These are phyloP conservation scores for Phytophthora hibernalis DNA, from an alignment of 352 stramenopile genomes.

Conservation along the genomic window DNA sequence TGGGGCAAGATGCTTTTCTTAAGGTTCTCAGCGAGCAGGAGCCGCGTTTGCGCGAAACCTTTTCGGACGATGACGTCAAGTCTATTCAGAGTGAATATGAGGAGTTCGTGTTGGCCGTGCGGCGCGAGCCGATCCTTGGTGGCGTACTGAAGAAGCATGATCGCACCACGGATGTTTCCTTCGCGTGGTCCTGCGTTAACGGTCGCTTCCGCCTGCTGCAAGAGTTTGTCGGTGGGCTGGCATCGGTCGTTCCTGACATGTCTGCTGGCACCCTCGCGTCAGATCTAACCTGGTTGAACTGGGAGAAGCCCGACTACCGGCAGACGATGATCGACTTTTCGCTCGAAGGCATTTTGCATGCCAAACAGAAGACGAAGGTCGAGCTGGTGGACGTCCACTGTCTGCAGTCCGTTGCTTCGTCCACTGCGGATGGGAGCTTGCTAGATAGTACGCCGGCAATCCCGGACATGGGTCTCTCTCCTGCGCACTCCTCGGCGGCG, in stretches of 20 bases:
- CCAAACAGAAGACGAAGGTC: slow-evolving; percentile 69
- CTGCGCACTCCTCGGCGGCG: slow-evolving; percentile 5
- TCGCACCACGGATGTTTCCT: slow-evolving; percentile 64
- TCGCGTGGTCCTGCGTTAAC: slow-evolving; percentile 68
- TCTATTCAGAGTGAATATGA: slow-evolving; percentile 58
- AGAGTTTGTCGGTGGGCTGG: slow-evolving; percentile 62
- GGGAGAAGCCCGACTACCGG: slow-evolving; percentile 71
- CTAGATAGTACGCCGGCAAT: slow-evolving; percentile 14
- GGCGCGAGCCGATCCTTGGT: slow-evolving; percentile 56
- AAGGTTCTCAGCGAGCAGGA: slow-evolving; percentile 52
- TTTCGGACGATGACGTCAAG: slow-evolving; percentile 51
- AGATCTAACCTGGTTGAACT: slow-evolving; percentile 59
- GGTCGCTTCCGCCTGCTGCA: slow-evolving; percentile 59
- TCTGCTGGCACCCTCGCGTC: slow-evolving; percentile 39
- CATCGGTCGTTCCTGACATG: slow-evolving; percentile 51
- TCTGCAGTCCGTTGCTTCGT: slow-evolving; percentile 23
- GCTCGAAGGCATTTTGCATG: slow-evolving; percentile 72
- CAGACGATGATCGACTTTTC: slow-evolving; percentile 68
- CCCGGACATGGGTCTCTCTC: slow-evolving; percentile 30
- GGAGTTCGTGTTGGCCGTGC: slow-evolving; percentile 51
- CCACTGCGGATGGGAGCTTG: slow-evolving; percentile 9
- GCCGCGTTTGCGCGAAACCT: slow-evolving; percentile 50
- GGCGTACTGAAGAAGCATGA: slow-evolving; percentile 65
- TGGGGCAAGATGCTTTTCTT: slow-evolving; percentile 59
- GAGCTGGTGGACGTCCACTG: slow-evolving; percentile 67